These are phyloP conservation scores for Scenedesmus sp. DNA, from an alignment of 163 green algal genomes.

Conservation along the genomic window DNA sequence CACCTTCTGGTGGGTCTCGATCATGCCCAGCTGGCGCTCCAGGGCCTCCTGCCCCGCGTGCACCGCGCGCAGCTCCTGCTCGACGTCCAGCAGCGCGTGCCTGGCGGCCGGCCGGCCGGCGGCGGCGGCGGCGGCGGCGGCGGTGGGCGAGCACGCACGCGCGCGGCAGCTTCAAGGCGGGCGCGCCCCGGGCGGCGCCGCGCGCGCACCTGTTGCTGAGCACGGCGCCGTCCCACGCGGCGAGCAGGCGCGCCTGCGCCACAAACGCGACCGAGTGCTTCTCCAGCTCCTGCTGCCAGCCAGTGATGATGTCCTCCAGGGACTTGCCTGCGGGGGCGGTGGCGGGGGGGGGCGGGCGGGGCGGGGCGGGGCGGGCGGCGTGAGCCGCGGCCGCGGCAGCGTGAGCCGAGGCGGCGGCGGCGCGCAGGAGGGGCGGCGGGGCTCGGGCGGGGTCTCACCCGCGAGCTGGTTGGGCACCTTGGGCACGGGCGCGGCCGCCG, in stretches of 20 bases:
- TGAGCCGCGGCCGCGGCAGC: too few relatives aligned
- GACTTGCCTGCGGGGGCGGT: constrained; percentile 56
- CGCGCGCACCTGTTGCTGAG: constrained; percentile 84
- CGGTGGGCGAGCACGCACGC: too few relatives aligned
- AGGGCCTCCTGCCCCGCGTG: constrained; percentile 75
- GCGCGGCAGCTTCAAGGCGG: background rate
- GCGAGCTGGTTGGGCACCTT: constrained; percentile 52
- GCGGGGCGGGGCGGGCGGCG: too few relatives aligned
- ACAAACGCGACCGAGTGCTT: constrained; percentile 78
- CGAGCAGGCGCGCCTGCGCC: constrained; percentile 69
- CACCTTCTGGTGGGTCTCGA: constrained; percentile 85
- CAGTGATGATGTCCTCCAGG: constrained; percentile 78
- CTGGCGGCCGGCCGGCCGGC: too few relatives aligned
- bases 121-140: background rate
- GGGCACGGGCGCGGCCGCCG: background rate
- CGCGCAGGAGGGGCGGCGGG: too few relatives aligned
- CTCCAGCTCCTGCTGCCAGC: constrained; percentile 87
- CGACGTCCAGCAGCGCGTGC: constrained; percentile 72
- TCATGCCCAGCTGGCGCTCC: constrained; percentile 84
- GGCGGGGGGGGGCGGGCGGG: too few relatives aligned
- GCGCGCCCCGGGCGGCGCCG: background rate
- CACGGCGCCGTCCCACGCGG: constrained; percentile 87
- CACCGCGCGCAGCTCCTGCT: constrained; percentile 73
- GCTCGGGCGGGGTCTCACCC: too few relatives aligned
- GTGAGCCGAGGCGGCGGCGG: too few relatives aligned